Percentiles rank a stretch among this genome's conserved stretches.
Evolutionary conservation across 305 asterid genomes (phyloP).

Genomic region (Fraxinus sp.): DNA sequence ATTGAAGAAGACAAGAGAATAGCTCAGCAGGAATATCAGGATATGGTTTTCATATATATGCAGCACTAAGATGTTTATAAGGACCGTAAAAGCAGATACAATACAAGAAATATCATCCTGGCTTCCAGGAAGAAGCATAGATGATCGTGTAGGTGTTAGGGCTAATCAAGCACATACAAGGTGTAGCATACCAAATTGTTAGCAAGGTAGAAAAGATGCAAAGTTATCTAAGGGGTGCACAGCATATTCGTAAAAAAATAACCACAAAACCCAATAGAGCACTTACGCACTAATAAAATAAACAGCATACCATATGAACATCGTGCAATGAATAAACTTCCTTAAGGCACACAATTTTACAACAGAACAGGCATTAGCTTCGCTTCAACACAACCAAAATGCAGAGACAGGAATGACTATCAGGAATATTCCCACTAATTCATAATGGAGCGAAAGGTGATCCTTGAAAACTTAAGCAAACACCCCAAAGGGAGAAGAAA

Average conservation of each 20-base stretch:
- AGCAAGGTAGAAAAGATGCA: neutral
- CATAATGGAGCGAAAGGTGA: neutral
- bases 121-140: neutral
- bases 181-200: neutral
- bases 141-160: neutral
- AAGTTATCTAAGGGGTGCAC: neutral
- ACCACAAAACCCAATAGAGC: neutral
- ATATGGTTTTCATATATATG: neutral
- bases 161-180: neutral
- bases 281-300: neutral
- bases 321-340: neutral
- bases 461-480: neutral
- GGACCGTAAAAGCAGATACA: neutral
- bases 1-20: conserved; percentile 11
- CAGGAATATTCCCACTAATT: neutral
- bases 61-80: neutral
- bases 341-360: neutral
- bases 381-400: neutral
- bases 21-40: neutral
- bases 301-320: neutral
- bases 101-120: neutral
- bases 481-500: neutral
- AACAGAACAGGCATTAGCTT: neutral
- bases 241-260: neutral
- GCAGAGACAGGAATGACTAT: neutral